Conservation (phyloP, 257 asterid genomes). For the Solanum appendiculatum region DNA sequence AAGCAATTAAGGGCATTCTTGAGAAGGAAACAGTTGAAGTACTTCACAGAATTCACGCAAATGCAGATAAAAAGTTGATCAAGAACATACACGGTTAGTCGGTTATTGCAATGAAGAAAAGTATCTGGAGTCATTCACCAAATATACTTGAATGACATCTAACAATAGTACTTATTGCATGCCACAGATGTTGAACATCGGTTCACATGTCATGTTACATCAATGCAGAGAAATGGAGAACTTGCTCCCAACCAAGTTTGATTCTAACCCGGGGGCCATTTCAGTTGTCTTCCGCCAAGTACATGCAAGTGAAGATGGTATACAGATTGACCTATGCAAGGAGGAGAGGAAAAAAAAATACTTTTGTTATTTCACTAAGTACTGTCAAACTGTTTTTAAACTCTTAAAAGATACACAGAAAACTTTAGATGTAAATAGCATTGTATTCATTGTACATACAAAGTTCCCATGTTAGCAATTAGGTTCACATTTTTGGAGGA, state of each 20-base stretch:
- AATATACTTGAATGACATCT: not conserved
- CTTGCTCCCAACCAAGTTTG: not conserved
- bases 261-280: slow-evolving; percentile 92
- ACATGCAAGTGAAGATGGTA: slow-evolving; percentile 97
- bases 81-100: not conserved
- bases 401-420: not conserved
- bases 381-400: not conserved
- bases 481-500: not conserved
- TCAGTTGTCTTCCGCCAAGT: slow-evolving; percentile 92
- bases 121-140: not conserved
- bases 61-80: not conserved
- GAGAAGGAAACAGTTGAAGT: not conserved
- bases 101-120: not conserved
- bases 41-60: not conserved
- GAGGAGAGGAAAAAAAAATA: not conserved
- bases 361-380: not conserved
- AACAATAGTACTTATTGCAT: not conserved
- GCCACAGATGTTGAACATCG: not conserved
- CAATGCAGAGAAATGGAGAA: not conserved
- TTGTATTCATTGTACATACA: not conserved
- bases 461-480: not conserved
- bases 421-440: not conserved
- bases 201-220: not conserved
- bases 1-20: not conserved
- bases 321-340: slow-evolving; percentile 77